Conservation (phyloP, 148 eudicot genomes). For the Rheum nobile region DNA sequence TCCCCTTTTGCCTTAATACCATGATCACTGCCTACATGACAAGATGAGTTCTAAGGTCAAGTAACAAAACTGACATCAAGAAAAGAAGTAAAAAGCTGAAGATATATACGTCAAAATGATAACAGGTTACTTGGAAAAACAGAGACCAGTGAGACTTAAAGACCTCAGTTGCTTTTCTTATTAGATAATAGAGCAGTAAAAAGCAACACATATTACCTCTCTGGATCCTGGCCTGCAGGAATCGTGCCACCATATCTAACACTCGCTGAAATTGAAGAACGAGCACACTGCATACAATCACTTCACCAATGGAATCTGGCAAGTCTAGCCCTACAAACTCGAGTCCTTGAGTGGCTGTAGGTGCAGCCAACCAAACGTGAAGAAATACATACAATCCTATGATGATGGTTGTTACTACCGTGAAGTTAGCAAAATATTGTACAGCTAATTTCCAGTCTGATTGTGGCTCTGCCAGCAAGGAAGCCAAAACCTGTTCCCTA, state of each 20-base stretch:
- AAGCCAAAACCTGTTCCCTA: slow-evolving; percentile 69
- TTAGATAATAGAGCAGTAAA: not conserved
- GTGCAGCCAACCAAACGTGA: slow-evolving; percentile 56
- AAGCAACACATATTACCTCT: slow-evolving; percentile 40
- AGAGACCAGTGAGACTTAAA: not conserved
- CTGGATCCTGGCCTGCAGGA: slow-evolving; percentile 85
- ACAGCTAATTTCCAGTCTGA: slow-evolving; percentile 82
- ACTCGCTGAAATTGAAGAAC: slow-evolving; percentile 71
- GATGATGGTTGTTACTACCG: slow-evolving; percentile 53
- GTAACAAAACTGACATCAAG: not conserved
- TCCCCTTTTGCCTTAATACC: slow-evolving; percentile 91
- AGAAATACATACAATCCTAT: slow-evolving; percentile 49
- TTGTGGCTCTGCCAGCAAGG: slow-evolving; percentile 54
- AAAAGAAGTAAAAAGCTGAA: not conserved
- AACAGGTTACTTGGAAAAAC: not conserved
- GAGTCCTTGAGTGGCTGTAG: slow-evolving; percentile 74
- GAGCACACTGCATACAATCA: slow-evolving; percentile 65
- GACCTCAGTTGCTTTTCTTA: too few relatives aligned
- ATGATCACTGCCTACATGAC: slow-evolving; percentile 62
- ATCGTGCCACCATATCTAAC: slow-evolving; percentile 60
- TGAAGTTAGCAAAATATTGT: slow-evolving; percentile 74
- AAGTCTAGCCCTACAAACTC: slow-evolving; percentile 93
- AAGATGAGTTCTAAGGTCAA: not conserved
- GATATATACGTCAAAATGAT: not conserved
- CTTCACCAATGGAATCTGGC: slow-evolving; percentile 97